A percentile compares a stretch with the other conserved stretches of the same genome.
Conservation (phyloP, 1,284 basidiomycete genomes). For the Mrakiaceae sp. region DNA sequence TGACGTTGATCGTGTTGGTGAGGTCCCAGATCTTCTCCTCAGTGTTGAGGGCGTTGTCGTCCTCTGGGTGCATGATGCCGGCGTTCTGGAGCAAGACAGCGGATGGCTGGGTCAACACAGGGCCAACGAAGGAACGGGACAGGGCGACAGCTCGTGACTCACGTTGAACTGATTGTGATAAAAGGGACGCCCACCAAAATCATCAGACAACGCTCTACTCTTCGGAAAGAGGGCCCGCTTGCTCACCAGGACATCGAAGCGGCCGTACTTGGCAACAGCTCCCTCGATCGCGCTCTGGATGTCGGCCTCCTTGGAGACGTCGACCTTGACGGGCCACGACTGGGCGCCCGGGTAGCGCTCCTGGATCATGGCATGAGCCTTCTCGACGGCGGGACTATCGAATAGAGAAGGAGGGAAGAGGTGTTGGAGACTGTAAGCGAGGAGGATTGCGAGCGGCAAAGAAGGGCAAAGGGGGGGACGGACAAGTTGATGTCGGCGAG, state of each 20-base stretch:
- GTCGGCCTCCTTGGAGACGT: constrained; percentile 79
- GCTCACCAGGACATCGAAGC: constrained; percentile 81
- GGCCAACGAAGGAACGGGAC: not conserved
- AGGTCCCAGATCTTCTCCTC: constrained; percentile 93
- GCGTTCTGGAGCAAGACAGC: constrained; percentile 66
- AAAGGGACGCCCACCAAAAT: not conserved
- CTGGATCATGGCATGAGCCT: constrained; percentile 52
- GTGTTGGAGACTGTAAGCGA: not conserved
- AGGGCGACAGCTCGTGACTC: not conserved
- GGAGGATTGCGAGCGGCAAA: not conserved
- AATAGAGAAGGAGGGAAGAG: not conserved
- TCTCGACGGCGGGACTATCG: constrained; percentile 49
- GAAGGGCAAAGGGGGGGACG: not conserved
- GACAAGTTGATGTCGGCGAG: constrained; percentile 72
- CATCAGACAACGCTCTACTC: not conserved
- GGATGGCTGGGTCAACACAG: constrained; percentile 6
- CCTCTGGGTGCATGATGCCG: constrained; percentile 89
- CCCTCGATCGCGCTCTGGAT: constrained; percentile 68
- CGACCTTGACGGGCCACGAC: constrained; percentile 61
- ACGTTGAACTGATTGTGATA: constrained; percentile 10
- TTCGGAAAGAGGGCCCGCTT: constrained; percentile 7
- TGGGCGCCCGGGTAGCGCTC: constrained; percentile 48
- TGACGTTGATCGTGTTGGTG: constrained; percentile 87
- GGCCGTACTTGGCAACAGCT: constrained; percentile 71
- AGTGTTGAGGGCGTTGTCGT: constrained; percentile 89